Evolutionary conservation across 805 yeast species (phyloP), one percentile per base, ranked within the genome.

Genomic region (Wickerhamomyces ciferrii): DNA sequence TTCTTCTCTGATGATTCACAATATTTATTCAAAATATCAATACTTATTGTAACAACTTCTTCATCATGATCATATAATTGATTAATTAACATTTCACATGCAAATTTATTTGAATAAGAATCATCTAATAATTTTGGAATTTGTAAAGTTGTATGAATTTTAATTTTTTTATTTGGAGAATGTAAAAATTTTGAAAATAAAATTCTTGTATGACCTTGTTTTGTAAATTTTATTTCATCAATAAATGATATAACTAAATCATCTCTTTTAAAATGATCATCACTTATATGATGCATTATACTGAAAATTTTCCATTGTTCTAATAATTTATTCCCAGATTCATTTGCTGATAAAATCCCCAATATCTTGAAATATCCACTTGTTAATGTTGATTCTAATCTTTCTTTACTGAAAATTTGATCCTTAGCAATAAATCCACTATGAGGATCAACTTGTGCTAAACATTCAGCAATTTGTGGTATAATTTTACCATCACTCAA

Each of bases 241-340:
- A 92, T 68, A 11, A 87, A 71, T 7, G 78, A 58, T 27, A 75
- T 65, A 13, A 86, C 67, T 39, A 88, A 65, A 53, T 78, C 82
- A 43, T 82, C 80, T 29, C 86, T 68, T 34, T 71, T 62, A 13
- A 77, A 71, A 5, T 74, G 68, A 34, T 75, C 75, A 49, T 74
- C 74, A 17, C 86, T 72, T 45, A 90, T 76, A 54, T 87, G 87
- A 55, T 85, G 83, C 44, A 90, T 70, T 65, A 87, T 81, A 47
- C 84, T 90, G 65, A 88, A 87, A 48, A 92, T 75, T 54, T 90
- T 85, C 94, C 96, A 87, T 50, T 86, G 81, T 43, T 81, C 85
- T 48, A 94, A 61, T 53, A 92, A 70, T 39, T 71, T 71, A 21
- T 87, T 63, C 0, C 99, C 99, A 42, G 75, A 71, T 0, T 67